These are phyloP conservation scores for Jaminaea rosea DNA, from an alignment of 1,284 basidiomycete genomes.

Conservation along the genomic window DNA sequence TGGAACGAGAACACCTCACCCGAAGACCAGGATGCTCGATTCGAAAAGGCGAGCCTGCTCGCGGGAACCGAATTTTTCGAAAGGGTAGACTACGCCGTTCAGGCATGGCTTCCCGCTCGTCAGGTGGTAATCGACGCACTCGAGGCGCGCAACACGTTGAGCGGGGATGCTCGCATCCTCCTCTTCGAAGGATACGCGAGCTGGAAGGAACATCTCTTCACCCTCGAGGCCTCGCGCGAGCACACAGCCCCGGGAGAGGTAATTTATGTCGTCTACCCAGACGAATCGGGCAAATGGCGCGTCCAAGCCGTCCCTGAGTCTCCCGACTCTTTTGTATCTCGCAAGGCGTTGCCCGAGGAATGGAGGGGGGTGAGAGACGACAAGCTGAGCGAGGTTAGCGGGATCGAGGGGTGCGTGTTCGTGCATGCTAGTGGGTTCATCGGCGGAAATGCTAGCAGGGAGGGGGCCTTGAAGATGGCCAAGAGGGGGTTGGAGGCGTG, in stretches of 20 bases:
- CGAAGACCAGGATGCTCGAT: conserved; percentile 48
- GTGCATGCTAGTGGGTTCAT: conserved; percentile 93
- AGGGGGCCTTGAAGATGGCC: background rate
- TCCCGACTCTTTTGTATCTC: conserved; percentile 75
- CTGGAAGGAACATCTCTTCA: conserved; percentile 64
- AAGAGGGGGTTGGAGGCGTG: background rate
- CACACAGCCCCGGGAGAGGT: conserved; percentile 50
- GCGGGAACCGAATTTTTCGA: conserved; percentile 79
- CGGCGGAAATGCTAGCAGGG: conserved; percentile 54
- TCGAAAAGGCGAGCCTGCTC: conserved; percentile 68
- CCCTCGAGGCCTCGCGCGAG: conserved; percentile 50
- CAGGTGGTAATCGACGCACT: conserved; percentile 68
- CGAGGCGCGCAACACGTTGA: conserved; percentile 55
- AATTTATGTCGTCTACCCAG: conserved; percentile 79
- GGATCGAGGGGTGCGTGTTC: conserved; percentile 74
- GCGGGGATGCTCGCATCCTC: conserved; percentile 60
- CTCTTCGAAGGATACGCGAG: conserved; percentile 71
- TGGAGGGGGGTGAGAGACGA: conserved; percentile 90
- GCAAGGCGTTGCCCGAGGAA: conserved; percentile 79
- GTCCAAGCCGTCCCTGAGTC: conserved; percentile 81
- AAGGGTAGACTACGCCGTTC: conserved; percentile 70
- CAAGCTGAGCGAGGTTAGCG: conserved; percentile 62
- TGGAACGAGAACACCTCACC: conserved; percentile 34
- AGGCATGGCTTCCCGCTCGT: conserved; percentile 86
- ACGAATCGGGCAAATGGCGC: conserved; percentile 71